Percentiles rank a stretch among this genome's conserved stretches.
Conservation (phyloP, 225 moss, liverwort and hornwort genomes). For the Sphagnum contortum region DNA sequence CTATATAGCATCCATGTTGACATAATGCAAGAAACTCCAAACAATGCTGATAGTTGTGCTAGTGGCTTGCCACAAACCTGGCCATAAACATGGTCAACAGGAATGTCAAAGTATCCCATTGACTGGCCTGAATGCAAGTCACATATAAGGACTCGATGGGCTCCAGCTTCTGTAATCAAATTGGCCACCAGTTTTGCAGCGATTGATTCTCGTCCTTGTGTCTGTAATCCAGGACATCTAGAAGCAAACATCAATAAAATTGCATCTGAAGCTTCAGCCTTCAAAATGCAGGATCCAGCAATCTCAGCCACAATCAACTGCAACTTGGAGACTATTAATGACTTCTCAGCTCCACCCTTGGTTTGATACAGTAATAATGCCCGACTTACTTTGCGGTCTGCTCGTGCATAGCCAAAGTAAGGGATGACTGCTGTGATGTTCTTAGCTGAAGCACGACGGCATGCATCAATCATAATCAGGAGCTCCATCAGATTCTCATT, state of each 20-base stretch:
- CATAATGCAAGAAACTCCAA: not conserved
- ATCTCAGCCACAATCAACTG: no score
- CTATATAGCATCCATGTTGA: not conserved
- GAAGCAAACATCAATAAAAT: no score
- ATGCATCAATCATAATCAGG: constrained; percentile 95
- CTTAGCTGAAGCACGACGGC: constrained; percentile 90
- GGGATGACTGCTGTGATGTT: constrained; percentile 93
- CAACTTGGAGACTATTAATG: not conserved
- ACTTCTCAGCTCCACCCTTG: not conserved
- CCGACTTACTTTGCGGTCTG: constrained; percentile 77
- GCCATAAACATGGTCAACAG: constrained; percentile 96
- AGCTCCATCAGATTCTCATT: constrained; percentile 98
- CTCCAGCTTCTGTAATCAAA: constrained; percentile 89
- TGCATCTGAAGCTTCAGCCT: no score
- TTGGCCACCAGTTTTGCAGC: constrained; percentile 96
- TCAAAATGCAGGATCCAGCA: no score
- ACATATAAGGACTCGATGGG: constrained; percentile 85
- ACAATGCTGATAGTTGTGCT: not conserved
- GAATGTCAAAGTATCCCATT: constrained; percentile 98
- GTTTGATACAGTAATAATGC: not conserved
- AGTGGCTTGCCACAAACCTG: constrained; percentile 22
- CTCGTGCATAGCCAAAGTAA: constrained; percentile 93
- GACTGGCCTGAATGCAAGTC: constrained; percentile 92
- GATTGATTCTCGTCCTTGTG: constrained; percentile 91
- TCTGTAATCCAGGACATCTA: constrained; percentile 18